phyloP scores from a whole-genome alignment of 345 rosid genomes.

The Citrus medica region DNA sequence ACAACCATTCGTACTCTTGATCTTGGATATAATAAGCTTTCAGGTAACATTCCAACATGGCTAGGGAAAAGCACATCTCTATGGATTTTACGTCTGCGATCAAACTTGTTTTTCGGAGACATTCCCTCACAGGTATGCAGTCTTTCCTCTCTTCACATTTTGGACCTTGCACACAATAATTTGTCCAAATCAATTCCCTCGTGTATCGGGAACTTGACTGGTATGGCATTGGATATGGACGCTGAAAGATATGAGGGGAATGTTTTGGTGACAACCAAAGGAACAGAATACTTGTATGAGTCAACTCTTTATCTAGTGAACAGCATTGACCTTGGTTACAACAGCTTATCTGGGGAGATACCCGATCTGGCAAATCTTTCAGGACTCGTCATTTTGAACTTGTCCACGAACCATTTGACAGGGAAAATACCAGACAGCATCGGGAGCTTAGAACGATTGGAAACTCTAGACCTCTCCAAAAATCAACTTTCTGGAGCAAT shows the following conservation, averaged over 20 bases:
- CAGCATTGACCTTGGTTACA: slow-evolving; percentile 11
- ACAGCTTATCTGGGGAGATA: slow-evolving; percentile 9
- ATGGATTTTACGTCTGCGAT: neutral
- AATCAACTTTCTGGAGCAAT: slow-evolving; percentile 18
- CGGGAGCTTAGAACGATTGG: neutral
- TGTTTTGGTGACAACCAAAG: neutral
- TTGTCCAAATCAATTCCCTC: slow-evolving; percentile 8
- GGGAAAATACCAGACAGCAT: slow-evolving; percentile 11
- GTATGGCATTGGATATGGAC: neutral
- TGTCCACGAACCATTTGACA: slow-evolving; percentile 17
- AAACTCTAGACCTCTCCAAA: slow-evolving; percentile 18
- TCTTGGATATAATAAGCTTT: slow-evolving; percentile 9
- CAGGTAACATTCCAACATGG: slow-evolving; percentile 11
- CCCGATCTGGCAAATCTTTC: slow-evolving; percentile 10
- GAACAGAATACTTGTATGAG: neutral
- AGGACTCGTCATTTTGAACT: slow-evolving; percentile 6
- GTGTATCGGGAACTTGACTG: neutral
- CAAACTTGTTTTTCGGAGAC: neutral
- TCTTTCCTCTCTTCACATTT: slow-evolving; percentile 9
- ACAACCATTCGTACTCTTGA: neutral
- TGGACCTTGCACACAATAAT: slow-evolving; percentile 12
- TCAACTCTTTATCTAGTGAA: slow-evolving; percentile 8
- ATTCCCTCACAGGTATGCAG: neutral
- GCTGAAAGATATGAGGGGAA: neutral
- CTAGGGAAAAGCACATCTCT: neutral